phyloP scores from a whole-genome alignment of 176 grass and related monocot genomes.

The Rhynchospora tenuis region DNA sequence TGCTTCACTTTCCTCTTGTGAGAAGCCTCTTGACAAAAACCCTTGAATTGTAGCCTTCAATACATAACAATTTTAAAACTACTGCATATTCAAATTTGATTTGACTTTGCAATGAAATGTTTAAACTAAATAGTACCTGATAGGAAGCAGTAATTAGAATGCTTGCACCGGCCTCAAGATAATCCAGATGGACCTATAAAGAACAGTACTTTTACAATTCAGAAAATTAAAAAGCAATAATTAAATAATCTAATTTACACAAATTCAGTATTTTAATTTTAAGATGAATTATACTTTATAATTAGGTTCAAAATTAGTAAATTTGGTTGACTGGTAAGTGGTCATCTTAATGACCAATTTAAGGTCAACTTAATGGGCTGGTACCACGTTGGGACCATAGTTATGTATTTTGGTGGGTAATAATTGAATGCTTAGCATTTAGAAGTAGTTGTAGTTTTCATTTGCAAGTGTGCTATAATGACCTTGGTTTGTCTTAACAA shows the following conservation, averaged over 20 bases:
- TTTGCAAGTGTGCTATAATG: not conserved
- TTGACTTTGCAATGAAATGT: not conserved
- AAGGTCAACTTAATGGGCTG: not conserved
- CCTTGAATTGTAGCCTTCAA: conserved; percentile 44
- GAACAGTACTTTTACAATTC: not conserved
- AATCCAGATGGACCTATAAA: conserved; percentile 41
- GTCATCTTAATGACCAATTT: not conserved
- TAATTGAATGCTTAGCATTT: not conserved
- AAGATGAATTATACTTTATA: not conserved
- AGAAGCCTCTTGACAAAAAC: conserved; percentile 45
- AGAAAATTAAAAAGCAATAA: not conserved
- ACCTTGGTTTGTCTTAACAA: not conserved
- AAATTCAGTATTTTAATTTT: not conserved
- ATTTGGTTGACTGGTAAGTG: not conserved
- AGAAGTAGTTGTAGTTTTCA: not conserved
- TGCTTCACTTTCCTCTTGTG: conserved; percentile 43
- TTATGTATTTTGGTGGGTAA: not conserved
- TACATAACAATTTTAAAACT: not conserved
- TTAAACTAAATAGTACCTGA: conserved; percentile 16
- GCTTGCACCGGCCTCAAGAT: conserved; percentile 49
- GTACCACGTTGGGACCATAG: not conserved
- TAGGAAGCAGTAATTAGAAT: conserved; percentile 36
- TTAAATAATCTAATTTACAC: not conserved
- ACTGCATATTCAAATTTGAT: not conserved
- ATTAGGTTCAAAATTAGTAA: not conserved